Evolutionary conservation across 2,329 filamentous ascomycete species (phyloP).

Genomic region (Zymoseptoria brevis): DNA sequence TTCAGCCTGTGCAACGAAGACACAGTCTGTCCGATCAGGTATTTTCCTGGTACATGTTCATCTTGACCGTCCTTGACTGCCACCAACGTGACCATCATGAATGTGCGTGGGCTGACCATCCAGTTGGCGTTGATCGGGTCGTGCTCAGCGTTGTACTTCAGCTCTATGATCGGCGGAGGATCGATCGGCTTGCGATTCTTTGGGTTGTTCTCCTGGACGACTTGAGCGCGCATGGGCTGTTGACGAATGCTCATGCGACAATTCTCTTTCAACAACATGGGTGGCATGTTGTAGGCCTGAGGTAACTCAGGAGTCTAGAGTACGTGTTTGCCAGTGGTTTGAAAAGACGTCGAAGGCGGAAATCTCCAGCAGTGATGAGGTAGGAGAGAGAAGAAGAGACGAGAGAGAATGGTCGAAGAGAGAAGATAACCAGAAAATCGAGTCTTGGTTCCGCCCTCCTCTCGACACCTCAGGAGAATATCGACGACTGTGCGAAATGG

Average conservation of each 20-base stretch:
- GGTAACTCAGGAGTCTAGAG: background rate
- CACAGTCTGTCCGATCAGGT: conserved; percentile 56
- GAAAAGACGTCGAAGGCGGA: background rate
- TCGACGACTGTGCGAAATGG: background rate
- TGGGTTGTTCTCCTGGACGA: conserved; percentile 20
- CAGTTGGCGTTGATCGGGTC: conserved; percentile 49
- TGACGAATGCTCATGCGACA: conserved; percentile 14
- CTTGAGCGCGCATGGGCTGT: conserved; percentile 16
- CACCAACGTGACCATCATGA: conserved; percentile 52
- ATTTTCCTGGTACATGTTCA: conserved; percentile 13
- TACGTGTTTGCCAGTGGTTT: background rate
- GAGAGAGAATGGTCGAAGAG: background rate
- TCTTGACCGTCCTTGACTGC: conserved; percentile 14
- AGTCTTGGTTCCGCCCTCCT: background rate
- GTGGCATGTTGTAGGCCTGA: conserved; percentile 40
- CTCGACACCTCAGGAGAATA: background rate
- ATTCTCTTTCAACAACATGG: conserved; percentile 16
- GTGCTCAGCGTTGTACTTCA: conserved; percentile 42
- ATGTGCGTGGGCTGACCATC: conserved; percentile 57
- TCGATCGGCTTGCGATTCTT: conserved; percentile 68
- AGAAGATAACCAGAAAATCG: background rate
- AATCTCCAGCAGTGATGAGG: background rate
- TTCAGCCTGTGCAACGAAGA: conserved; percentile 79
- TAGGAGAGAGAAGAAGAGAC: background rate
- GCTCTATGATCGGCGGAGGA: conserved; percentile 74